Percentiles rank a stretch among this genome's conserved stretches.
Evolutionary conservation across 768 basidiomycete genomes (phyloP).

Genomic region (Terana coerulea): DNA sequence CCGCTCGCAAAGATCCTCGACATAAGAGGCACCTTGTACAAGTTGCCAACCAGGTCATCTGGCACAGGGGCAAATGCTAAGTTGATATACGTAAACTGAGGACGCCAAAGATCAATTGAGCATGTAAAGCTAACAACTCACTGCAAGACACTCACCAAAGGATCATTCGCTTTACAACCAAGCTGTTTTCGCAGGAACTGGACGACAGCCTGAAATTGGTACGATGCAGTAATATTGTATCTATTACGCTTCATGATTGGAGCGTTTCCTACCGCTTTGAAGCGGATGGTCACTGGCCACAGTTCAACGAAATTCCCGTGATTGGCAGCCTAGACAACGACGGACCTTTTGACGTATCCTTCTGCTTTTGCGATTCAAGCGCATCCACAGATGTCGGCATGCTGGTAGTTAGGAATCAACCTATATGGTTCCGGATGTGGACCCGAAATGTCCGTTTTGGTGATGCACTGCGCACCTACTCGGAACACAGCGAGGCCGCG

Average conservation of each 20-base stretch:
- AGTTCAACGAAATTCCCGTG: too few relatives aligned
- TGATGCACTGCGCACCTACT: too few relatives aligned
- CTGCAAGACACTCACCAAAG: slow-evolving; percentile 77
- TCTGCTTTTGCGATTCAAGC: slow-evolving; percentile 83
- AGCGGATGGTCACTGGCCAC: slow-evolving; percentile 85
- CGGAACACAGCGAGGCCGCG: too few relatives aligned
- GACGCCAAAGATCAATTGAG: too few relatives aligned
- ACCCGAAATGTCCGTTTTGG: too few relatives aligned
- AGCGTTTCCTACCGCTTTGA: slow-evolving; percentile 96
- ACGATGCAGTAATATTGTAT: slow-evolving; percentile 94
- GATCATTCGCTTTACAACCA: slow-evolving; percentile 81
- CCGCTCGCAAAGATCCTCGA: too few relatives aligned
- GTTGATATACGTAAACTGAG: slow-evolving; percentile 75
- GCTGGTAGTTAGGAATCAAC: too few relatives aligned
- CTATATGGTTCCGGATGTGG: too few relatives aligned
- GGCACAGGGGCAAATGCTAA: slow-evolving; percentile 74
- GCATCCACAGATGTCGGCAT: slow-evolving; percentile 58
- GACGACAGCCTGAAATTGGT: slow-evolving; percentile 93
- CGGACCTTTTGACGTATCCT: slow-evolving; percentile 75
- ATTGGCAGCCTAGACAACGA: background rate
- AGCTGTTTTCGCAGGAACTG: slow-evolving; percentile 89
- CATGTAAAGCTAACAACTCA: too few relatives aligned
- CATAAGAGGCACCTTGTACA: slow-evolving; percentile 53
- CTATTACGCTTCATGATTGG: slow-evolving; percentile 99
- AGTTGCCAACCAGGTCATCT: slow-evolving; percentile 68